Conservation (phyloP, 345 rosid species). For the Trapa incisa region DNA sequence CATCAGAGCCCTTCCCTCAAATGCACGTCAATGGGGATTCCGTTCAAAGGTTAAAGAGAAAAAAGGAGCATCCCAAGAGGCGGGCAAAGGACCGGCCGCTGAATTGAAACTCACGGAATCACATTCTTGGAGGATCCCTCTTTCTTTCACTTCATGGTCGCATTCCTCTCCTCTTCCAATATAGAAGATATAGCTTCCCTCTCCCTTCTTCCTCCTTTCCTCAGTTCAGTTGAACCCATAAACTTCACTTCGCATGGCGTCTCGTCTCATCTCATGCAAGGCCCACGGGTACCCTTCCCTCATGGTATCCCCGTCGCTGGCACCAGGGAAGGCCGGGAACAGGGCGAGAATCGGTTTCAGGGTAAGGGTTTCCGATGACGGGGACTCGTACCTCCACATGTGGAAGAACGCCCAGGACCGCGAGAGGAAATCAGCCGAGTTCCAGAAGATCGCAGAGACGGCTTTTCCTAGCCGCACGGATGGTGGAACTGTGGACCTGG, state of each 20-base stretch:
- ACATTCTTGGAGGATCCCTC: background rate
- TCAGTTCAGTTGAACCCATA: background rate
- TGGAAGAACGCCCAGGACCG: constrained; percentile 75
- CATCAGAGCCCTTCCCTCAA: constrained; percentile 17
- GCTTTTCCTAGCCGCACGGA: constrained; percentile 2
- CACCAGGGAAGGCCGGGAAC: constrained; percentile 21
- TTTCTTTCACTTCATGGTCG: too few species aligned
- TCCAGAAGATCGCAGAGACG: constrained; percentile 34
- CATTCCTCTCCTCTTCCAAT: too few species aligned
- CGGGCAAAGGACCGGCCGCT: background rate
- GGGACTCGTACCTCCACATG: constrained; percentile 62
- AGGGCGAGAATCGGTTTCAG: constrained; percentile 9
- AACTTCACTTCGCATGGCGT: constrained; percentile 7
- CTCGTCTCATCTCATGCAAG: background rate
- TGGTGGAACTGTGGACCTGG: constrained; percentile 20
- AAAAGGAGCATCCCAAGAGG: background rate
- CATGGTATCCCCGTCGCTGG: constrained; percentile 10
- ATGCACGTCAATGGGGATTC: constrained; percentile 18
- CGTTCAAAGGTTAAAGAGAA: background rate
- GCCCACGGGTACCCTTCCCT: background rate
- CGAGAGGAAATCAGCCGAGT: constrained; percentile 51
- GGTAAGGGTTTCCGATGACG: constrained; percentile 33
- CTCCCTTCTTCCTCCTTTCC: constrained; percentile 5
- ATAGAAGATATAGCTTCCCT: constrained; percentile 2
- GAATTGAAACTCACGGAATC: constrained; percentile 1